Conservation (phyloP, 2,329 filamentous ascomycete species). For the Fusarium aywerte region DNA sequence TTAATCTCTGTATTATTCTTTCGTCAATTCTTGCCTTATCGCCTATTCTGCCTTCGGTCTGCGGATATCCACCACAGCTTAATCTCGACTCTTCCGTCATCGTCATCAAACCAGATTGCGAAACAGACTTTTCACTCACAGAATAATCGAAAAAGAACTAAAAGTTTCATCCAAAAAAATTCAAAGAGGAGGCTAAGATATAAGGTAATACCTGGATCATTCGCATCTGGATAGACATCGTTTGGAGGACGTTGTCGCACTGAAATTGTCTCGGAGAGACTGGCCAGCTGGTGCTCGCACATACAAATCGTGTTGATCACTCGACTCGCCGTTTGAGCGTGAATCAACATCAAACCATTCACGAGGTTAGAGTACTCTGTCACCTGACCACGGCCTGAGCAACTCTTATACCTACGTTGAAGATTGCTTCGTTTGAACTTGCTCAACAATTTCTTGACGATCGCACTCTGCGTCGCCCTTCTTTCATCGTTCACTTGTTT, state of each 20-base stretch:
- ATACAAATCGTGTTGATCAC: conserved; percentile 38
- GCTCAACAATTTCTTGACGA: conserved; percentile 22
- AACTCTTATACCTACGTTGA: conserved; percentile 19
- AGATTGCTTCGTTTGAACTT: conserved; percentile 30
- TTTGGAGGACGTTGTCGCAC: conserved; percentile 36
- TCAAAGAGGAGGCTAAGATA: conserved; percentile 33
- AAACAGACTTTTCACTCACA: conserved; percentile 39
- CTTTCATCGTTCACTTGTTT: conserved; percentile 40
- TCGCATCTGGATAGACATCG: conserved; percentile 40
- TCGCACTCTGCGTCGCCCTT: conserved; percentile 37
- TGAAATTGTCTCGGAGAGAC: conserved; percentile 38
- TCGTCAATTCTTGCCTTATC: conserved; percentile 47
- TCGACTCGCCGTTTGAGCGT: conserved; percentile 41
- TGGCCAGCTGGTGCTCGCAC: conserved; percentile 44
- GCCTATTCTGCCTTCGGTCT: conserved; percentile 30
- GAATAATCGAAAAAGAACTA: conserved; percentile 45
- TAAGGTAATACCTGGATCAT: conserved; percentile 29
- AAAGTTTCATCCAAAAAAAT: conserved; percentile 40
- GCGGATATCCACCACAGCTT: conserved; percentile 36
- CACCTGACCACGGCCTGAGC: conserved; percentile 32
- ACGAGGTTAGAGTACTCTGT: conserved; percentile 18
- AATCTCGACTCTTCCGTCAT: conserved; percentile 39
- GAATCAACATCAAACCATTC: conserved; percentile 31
- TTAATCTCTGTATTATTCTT: conserved; percentile 47
- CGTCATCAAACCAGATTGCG: conserved; percentile 36